Percentiles rank a stretch among this genome's conserved stretches.
These are phyloP conservation scores for Macrotyloma uniflorum DNA, from an alignment of 306 rosid genomes.

Conservation along the genomic window DNA sequence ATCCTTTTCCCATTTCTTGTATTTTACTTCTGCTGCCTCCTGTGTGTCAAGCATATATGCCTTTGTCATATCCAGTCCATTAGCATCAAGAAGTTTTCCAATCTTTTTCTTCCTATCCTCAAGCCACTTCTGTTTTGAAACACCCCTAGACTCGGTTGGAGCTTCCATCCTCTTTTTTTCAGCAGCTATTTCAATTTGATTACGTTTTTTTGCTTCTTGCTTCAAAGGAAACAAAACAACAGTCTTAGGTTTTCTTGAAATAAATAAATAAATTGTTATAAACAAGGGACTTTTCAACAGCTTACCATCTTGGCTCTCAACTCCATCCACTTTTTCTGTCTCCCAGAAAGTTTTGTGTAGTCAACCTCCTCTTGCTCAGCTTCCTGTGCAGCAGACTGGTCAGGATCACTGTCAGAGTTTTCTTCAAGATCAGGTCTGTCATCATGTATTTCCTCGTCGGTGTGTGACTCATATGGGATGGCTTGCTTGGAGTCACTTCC, in stretches of 20 bases:
- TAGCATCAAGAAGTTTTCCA: constrained; percentile 94
- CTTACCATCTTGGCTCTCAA: constrained; percentile 86
- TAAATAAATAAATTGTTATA: not conserved
- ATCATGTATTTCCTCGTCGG: constrained; percentile 53
- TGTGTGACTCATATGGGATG: constrained; percentile 41
- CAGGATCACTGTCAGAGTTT: constrained; percentile 59
- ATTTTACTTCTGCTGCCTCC: constrained; percentile 81
- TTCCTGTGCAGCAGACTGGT: constrained; percentile 38
- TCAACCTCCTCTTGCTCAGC: constrained; percentile 41
- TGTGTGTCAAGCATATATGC: constrained; percentile 95
- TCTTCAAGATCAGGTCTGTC: constrained; percentile 55
- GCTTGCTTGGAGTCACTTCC: constrained; percentile 44
- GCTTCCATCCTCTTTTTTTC: constrained; percentile 97
- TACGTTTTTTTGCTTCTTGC: constrained; percentile 88
- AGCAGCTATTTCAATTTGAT: constrained; percentile 87
- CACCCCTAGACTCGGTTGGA: constrained; percentile 87
- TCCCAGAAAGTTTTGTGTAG: constrained; percentile 57
- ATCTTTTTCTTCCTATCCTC: constrained; percentile 92
- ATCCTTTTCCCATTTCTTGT: constrained; percentile 98
- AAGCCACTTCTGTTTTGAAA: constrained; percentile 96
- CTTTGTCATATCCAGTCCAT: constrained; percentile 85
- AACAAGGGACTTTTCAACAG: not conserved
- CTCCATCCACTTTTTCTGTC: constrained; percentile 87
- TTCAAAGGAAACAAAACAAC: constrained; percentile 37
- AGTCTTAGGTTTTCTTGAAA: not conserved